Base-by-base conservation (phyloP, 441 rosid genomes). In the Populus hybrid region DNA sequence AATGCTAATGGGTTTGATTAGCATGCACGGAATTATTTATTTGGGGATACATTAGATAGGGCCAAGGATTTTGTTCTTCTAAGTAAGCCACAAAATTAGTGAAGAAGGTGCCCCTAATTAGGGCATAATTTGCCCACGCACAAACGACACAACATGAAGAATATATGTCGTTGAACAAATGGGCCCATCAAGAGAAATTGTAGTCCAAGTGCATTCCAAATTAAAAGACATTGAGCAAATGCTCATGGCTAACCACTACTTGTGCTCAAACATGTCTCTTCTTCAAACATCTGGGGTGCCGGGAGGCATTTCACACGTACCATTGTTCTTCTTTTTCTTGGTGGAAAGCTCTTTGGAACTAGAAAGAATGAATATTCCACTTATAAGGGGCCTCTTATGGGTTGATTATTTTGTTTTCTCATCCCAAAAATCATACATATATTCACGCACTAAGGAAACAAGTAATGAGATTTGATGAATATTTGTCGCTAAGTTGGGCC, bases 251-350 rank as follows among this genome's bases (percentile, higher is more conserved):
- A 50, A 36, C 68, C 68, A 73, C 72, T 35, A 7, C 63, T 31
- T 40, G 6, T 72, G 76, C 75, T 28, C 42, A 9, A 12, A n/a
- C 53, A 65, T 74, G 68, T 74, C 70, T 76, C 33, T 69, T 68
- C 77, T 67, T 21, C 23, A 64, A 10, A 66, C 83, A 82, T 63
- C 81, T 76, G 77, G 80, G 77, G 70, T 67, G 42, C 23, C 72
- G 45, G 56, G 23, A 69, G 7, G 70, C 21, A 38, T 23, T n/a
- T 28, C 23, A 11, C 9, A 5, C 14, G 29, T 20, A 40, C 50
- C 1, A 23, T 6, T 71, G 28, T 9, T 40, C 33, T 23, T 21
- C 73, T 9, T 64, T 64, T 35, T 38, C 53, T 23, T 38, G 9
- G 24, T n/a, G 28, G 6, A 21, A 61, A 63, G 23, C 28, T n/a